Base-by-base conservation (phyloP, 2,329 filamentous ascomycete genomes). In the Cercospora sojina region DNA sequence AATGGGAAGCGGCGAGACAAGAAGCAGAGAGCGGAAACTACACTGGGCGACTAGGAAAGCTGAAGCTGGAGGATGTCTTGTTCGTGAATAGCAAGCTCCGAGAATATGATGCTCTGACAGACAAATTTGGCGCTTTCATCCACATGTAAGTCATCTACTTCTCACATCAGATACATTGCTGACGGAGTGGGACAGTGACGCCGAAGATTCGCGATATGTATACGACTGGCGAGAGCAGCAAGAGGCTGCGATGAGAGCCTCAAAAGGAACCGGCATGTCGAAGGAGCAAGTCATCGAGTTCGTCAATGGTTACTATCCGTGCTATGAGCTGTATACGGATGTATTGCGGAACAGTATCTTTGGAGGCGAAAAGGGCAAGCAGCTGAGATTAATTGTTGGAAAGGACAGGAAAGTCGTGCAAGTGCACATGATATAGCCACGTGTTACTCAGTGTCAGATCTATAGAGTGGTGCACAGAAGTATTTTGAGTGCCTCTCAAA, bases 201-300 rank as follows among this genome's bases (percentile, higher is more conserved):
- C 93, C 5, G 85, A 90, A 72, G 83, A 95, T 71, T 83, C 87
- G 4, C 82, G 83, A 59, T 93, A 88, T 75, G 93, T 96, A 61
- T 97, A 97, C 74, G 86, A 85, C 68, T 97, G 93, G 93, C 87
- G 93, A 13, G 81, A 88, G 72, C 84, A 97, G 80, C 92, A 96
- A 79, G 93, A 97, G 79, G 85, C 85, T 57, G 85, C 85, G 66
- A 82, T 97, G 73, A 86, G 90, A 25, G 81, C 81, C 7, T 79
- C 83, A 23, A 90, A 86, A 70, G 92, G 91, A 1, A 85, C 83
- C 0, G 93, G 92, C 31, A 97, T 97, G 93, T 90, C 87, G 1
- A 89, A 91, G 71, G 89, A 92, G 64, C 86, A 94, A 77, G 91
- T 97, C 51, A 83, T 87, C 64, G 82, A 84, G 56, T 97, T 97